These are phyloP conservation scores for Ustilaginoidea virens DNA, from an alignment of 2,329 filamentous ascomycete species.

Conservation along the genomic window DNA sequence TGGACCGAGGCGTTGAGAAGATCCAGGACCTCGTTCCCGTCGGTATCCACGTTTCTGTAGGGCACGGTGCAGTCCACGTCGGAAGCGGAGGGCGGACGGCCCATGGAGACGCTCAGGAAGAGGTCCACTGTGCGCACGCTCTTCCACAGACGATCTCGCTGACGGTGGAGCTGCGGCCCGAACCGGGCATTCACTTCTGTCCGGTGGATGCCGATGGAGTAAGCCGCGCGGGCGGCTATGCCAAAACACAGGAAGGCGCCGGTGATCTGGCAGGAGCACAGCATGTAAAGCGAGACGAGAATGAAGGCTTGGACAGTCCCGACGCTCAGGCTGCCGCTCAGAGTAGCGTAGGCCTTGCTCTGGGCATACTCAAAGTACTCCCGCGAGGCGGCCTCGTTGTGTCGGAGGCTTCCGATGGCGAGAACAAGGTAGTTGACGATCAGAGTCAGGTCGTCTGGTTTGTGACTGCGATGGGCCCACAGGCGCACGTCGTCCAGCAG, in stretches of 20 bases:
- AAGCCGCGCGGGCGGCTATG: constrained; percentile 34
- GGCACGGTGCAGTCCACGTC: constrained; percentile 39
- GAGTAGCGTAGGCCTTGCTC: constrained; percentile 25
- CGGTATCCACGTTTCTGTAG: constrained; percentile 21
- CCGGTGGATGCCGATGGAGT: constrained; percentile 36
- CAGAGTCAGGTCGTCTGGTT: constrained; percentile 21
- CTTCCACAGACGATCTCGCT: constrained; percentile 37
- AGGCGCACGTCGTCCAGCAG: constrained; percentile 23
- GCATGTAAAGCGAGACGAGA: constrained; percentile 37
- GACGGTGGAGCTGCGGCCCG: constrained; percentile 24
- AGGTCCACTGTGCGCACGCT: constrained; percentile 35
- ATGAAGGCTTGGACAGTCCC: constrained; percentile 34
- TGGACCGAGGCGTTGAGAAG: constrained; percentile 36
- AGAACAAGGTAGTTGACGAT: constrained; percentile 33
- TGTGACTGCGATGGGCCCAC: constrained; percentile 23
- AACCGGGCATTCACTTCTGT: constrained; percentile 39
- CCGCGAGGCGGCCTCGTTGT: constrained; percentile 24
- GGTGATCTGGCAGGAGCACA: constrained; percentile 38
- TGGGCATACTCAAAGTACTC: constrained; percentile 35
- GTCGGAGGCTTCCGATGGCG: constrained; percentile 30
- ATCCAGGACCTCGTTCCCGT: constrained; percentile 25
- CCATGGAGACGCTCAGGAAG: constrained; percentile 38
- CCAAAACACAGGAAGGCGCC: constrained; percentile 39
- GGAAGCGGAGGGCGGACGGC: constrained; percentile 35
- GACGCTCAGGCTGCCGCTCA: constrained; percentile 31